Base-by-base conservation (phyloP, 2,329 filamentous ascomycete species). In the Claviceps sp. region DNA sequence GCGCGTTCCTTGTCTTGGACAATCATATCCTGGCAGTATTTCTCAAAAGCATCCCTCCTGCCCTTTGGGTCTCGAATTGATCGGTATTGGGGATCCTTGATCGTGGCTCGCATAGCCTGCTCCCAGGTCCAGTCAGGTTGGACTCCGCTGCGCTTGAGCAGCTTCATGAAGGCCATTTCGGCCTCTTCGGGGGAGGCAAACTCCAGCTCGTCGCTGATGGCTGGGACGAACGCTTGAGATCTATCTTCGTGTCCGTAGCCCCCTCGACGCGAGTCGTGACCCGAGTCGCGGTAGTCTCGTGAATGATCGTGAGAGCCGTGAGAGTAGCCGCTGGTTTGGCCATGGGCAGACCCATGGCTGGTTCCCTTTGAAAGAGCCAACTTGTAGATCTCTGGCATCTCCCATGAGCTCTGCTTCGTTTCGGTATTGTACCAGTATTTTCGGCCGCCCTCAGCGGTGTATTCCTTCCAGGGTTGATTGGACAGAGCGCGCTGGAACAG, bases 361-460 rank as follows among this genome's bases (percentile, higher is more conserved):
- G 37, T 40, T 11, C 38, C 38, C 5, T 51, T 50, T 50, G 83
- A 83, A 53, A 90, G 73, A 55, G 87, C 86, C 60, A 77, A 77
- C 64, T 87, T 89, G 70, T 90, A 90, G 56, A 73, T 81, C 52
- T 89, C 86, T 52, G 93, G 93, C 78, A 95, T 90, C 62, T 90
- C 85, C 93, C 93, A 98, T 37, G 87, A 89, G 66, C 89, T 97
- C 71, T 89, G 80, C 69, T 91, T 90, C 45, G 87, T 90, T 68
- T 94, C 85, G 38, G 84, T 87, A 68, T 98, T 93, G 68, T 90
- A 91, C 87, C 89, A 98, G 70, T 98, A 98, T 65, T 91, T 88
- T 61, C 84, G 82, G 47, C 91, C 93, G 57, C 88, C 87, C 56
- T 89, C 82, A 22, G 87, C 84, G 26, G 85, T 89, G 64, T 95